Evolutionary conservation across 2,329 filamentous ascomycete genomes (phyloP).

Genomic region (Endocalyx cinctus): DNA sequence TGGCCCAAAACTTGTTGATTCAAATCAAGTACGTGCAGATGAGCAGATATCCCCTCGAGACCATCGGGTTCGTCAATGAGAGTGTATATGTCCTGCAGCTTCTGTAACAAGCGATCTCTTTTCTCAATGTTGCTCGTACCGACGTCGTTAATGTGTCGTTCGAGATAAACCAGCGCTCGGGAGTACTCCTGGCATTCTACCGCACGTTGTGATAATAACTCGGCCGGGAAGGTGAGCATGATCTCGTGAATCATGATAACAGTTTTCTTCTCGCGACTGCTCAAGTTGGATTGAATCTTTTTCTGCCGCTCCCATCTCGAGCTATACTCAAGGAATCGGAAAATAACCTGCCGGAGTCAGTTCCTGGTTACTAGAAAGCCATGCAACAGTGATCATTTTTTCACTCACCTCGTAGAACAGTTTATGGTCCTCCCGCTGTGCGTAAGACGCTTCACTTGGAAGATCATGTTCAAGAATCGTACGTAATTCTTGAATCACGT

Average conservation of each 20-base stretch:
- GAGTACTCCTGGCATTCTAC: conserved; percentile 94
- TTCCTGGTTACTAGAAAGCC: conserved; percentile 13
- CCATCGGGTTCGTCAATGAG: conserved; percentile 98
- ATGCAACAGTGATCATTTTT: neutral
- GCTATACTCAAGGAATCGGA: conserved; percentile 85
- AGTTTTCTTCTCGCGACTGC: conserved; percentile 42
- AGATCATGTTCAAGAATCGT: conserved; percentile 64
- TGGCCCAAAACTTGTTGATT: conserved; percentile 92
- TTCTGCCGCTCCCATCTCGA: conserved; percentile 86
- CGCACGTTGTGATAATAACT: conserved; percentile 74
- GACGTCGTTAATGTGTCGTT: conserved; percentile 70
- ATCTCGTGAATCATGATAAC: conserved; percentile 45
- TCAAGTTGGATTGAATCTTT: conserved; percentile 33
- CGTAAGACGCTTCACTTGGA: conserved; percentile 46
- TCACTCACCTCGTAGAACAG: conserved; percentile 75
- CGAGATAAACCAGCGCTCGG: conserved; percentile 87
- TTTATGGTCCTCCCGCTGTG: conserved; percentile 70
- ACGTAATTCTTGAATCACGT: conserved; percentile 69
- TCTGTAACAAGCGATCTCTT: conserved; percentile 64
- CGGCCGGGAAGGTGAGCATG: conserved; percentile 62
- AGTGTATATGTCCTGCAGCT: conserved; percentile 88
- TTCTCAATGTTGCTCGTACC: conserved; percentile 44
- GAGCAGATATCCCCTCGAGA: conserved; percentile 87
- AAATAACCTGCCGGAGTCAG: conserved; percentile 64
- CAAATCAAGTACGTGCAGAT: conserved; percentile 80